Conservation (phyloP, 345 rosid species). For the Eucalyptus polybractea region DNA sequence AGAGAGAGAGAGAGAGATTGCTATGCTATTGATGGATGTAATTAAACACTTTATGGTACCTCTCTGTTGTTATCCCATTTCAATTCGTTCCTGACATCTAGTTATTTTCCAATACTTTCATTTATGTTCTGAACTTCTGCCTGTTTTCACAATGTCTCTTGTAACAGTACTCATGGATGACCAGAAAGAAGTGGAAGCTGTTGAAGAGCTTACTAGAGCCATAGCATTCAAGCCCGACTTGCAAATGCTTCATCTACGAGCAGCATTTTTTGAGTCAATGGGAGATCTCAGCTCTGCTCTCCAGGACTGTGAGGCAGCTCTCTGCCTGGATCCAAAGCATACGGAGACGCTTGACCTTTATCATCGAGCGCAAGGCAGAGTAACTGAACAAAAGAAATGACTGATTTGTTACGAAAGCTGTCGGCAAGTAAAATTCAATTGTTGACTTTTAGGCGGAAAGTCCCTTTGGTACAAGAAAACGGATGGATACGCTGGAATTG, state of each 20-base stretch:
- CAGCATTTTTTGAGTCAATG: conserved; percentile 79
- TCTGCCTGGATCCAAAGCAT: conserved; percentile 77
- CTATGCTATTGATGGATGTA: not conserved
- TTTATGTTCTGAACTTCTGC: not conserved
- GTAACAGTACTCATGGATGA: conserved; percentile 85
- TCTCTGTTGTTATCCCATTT: not conserved
- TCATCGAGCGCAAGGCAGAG: conserved; percentile 37
- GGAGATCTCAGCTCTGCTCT: conserved; percentile 53
- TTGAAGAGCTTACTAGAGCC: conserved; percentile 80
- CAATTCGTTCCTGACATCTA: not conserved
- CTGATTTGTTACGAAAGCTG: not conserved
- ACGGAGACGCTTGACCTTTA: conserved; percentile 64
- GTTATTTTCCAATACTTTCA: not conserved
- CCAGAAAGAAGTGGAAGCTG: conserved; percentile 73
- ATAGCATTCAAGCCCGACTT: conserved; percentile 81
- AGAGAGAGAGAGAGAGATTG: not conserved
- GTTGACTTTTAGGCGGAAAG: not conserved
- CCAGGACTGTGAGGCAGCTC: conserved; percentile 86
- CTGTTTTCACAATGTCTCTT: not conserved
- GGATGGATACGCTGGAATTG: not conserved
- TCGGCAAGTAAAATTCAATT: not conserved
- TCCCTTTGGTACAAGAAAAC: not conserved
- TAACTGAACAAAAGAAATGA: conserved; percentile 22
- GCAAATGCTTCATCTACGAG: conserved; percentile 91
- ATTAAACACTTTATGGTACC: not conserved